phyloP scores from a whole-genome alignment of 148 eudicot species.

The Rhododendron ovatum region DNA sequence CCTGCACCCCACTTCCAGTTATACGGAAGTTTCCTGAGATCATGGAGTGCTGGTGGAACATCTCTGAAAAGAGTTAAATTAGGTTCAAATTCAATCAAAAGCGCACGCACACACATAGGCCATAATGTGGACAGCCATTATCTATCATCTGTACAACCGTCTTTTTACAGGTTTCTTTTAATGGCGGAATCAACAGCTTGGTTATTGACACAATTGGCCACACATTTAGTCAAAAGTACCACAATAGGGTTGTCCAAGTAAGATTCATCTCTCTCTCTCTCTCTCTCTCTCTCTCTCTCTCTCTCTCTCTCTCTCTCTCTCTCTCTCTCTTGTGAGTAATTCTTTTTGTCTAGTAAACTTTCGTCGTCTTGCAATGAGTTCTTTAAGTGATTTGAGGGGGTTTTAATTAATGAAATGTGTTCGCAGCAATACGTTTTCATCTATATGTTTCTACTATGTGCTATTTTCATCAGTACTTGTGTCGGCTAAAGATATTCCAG shows the following conservation, averaged over 20 bases:
- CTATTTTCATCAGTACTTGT: background rate
- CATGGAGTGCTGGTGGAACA: background rate
- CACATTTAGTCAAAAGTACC: conserved; percentile 76
- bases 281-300: background rate
- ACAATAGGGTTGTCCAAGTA: conserved; percentile 86
- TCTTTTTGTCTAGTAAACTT: background rate
- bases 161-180: conserved; percentile 49
- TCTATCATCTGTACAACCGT: background rate
- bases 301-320: conserved; percentile 1
- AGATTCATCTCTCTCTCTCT: conserved; percentile 1
- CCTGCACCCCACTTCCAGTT: background rate
- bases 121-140: background rate
- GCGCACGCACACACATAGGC: background rate
- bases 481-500: background rate
- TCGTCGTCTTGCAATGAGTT: conserved; percentile 7
- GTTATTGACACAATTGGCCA: conserved; percentile 86
- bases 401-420: background rate
- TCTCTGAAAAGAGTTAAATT: background rate
- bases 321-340: background rate
- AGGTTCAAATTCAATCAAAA: background rate
- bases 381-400: background rate
- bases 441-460: background rate
- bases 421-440: background rate
- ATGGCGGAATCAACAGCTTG: conserved; percentile 71
- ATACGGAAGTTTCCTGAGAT: background rate